Percentiles rank a stretch among this genome's conserved stretches.
These are phyloP conservation scores for Domatiomyces globalis DNA, from an alignment of 2,329 filamentous ascomycete species.

Conservation along the genomic window DNA sequence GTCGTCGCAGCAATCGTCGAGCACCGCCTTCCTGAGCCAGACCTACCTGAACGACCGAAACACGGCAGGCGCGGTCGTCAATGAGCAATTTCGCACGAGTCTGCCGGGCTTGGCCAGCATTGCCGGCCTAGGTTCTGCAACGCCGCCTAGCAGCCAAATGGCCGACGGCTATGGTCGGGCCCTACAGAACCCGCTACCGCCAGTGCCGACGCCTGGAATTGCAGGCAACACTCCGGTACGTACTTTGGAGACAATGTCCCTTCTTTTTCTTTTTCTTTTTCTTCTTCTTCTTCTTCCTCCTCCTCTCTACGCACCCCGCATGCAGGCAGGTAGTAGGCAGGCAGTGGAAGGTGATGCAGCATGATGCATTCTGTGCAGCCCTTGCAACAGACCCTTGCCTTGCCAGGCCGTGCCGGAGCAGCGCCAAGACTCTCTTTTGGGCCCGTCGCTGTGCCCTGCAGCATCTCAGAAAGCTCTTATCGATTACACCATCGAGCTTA, in stretches of 20 bases:
- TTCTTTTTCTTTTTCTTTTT: constrained; percentile 9
- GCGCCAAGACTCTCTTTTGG: not conserved
- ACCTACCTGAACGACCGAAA: constrained; percentile 25
- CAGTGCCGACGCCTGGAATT: constrained; percentile 17
- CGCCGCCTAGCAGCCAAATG: not conserved
- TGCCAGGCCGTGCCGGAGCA: not conserved
- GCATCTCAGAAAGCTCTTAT: constrained; percentile 27
- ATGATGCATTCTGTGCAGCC: not conserved
- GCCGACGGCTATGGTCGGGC: not conserved
- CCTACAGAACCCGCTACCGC: constrained; percentile 7
- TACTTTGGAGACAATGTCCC: no score
- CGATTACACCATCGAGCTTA: constrained; percentile 8
- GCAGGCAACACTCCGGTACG: constrained; percentile 27
- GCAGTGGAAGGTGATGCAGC: not conserved
- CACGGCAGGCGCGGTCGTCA: not conserved
- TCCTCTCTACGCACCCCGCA: not conserved
- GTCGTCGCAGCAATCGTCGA: constrained; percentile 32
- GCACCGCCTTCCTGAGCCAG: constrained; percentile 22
- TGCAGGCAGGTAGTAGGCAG: not conserved
- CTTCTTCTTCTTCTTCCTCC: not conserved
- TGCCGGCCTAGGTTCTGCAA: constrained; percentile 36
- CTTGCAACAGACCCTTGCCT: not conserved
- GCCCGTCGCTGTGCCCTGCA: constrained; percentile 1
- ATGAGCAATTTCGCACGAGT: not conserved
- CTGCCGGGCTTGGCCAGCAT: constrained; percentile 35